Evolutionary conservation across 2,329 filamentous ascomycete species (phyloP).

Genomic region (Bipolaris gigantea): DNA sequence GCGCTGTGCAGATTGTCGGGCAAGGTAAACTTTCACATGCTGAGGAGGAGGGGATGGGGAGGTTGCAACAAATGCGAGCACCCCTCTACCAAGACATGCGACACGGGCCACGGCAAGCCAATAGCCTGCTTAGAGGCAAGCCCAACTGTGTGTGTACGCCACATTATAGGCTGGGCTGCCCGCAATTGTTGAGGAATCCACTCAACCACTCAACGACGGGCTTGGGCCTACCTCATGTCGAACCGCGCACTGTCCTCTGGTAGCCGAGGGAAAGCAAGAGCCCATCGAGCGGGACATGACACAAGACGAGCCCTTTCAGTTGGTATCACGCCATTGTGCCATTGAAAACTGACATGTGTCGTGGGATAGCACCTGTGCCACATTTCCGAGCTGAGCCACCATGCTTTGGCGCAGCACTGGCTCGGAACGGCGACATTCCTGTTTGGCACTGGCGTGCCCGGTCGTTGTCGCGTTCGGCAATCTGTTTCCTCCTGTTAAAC

Average conservation of each 20-base stretch:
- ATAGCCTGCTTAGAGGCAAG: constrained; percentile 4
- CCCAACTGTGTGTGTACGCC: constrained; percentile 10
- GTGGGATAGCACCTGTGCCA: neutral
- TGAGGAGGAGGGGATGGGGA: constrained; percentile 4
- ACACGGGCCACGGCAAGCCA: constrained; percentile 10
- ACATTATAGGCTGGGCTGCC: constrained; percentile 7
- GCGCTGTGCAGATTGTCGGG: constrained; percentile 7
- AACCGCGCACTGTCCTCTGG: neutral
- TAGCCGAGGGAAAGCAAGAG: neutral
- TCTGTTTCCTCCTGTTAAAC: constrained; percentile 9
- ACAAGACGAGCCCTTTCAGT: neutral
- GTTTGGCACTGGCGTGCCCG: neutral
- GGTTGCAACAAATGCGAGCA: constrained; percentile 10
- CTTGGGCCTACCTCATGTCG: constrained; percentile 5
- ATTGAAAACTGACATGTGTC: neutral
- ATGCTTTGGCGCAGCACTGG: neutral
- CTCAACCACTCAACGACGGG: constrained; percentile 1
- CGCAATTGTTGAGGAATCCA: constrained; percentile 6
- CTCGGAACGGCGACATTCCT: neutral
- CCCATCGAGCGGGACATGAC: constrained; percentile 12
- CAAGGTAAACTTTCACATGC: constrained; percentile 17
- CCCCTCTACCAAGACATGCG: constrained; percentile 13
- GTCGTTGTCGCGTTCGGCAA: constrained; percentile 14
- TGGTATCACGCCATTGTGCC: neutral
- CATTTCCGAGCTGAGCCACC: neutral